phyloP scores from a whole-genome alignment of 768 basidiomycete species.

The Lyophyllum semitale region DNA sequence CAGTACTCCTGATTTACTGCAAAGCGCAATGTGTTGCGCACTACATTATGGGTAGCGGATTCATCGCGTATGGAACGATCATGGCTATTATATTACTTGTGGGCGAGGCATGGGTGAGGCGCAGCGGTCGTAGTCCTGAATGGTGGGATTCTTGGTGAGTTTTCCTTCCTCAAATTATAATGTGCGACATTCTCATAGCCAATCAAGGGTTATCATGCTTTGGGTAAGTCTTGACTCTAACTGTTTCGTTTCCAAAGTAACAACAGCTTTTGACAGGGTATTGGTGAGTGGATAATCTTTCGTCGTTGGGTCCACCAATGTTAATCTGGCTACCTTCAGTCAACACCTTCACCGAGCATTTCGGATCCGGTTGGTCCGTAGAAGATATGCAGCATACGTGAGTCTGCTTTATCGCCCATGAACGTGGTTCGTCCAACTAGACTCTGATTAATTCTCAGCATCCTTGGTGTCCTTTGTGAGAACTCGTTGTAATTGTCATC shows the following conservation, averaged over 20 bases:
- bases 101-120: slow-evolving; percentile 77
- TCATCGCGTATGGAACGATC: slow-evolving; percentile 84
- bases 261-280: slow-evolving; percentile 41
- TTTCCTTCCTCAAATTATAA: neutral
- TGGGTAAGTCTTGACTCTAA: slow-evolving; percentile 40
- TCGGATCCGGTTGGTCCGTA: slow-evolving; percentile 76
- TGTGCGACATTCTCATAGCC: neutral
- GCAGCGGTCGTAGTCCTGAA: slow-evolving; percentile 75
- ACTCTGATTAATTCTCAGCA: slow-evolving; percentile 36
- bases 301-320: neutral
- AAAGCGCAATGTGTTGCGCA: slow-evolving; percentile 83
- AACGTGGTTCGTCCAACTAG: neutral
- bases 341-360: slow-evolving; percentile 93
- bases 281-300: slow-evolving; percentile 41
- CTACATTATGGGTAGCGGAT: slow-evolving; percentile 89
- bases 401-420: slow-evolving; percentile 26
- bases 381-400: slow-evolving; percentile 97
- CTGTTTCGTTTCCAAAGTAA: neutral
- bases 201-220: slow-evolving; percentile 45
- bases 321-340: slow-evolving; percentile 38
- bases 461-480: slow-evolving; percentile 74
- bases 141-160: slow-evolving; percentile 83
- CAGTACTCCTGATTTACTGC: neutral
- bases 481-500: neutral
- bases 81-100: slow-evolving; percentile 77